Conservation (phyloP, 495 filamentous ascomycete species). For the Pseudoneurospora amorphoporcata region DNA sequence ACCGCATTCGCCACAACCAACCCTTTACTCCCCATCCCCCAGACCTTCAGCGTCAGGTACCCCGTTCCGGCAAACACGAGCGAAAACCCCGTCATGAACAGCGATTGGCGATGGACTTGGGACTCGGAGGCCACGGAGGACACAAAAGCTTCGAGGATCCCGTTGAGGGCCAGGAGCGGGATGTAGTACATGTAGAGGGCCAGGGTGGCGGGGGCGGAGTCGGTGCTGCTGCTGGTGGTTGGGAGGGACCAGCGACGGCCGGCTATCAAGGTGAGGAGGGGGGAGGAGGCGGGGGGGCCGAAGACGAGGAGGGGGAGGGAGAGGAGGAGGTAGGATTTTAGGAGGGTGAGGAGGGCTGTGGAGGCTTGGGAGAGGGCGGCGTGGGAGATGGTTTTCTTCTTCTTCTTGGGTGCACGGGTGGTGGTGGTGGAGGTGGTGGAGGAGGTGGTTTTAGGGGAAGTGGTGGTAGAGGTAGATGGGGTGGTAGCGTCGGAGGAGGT, state of each 20-base stretch:
- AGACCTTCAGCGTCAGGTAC: conserved; percentile 55
- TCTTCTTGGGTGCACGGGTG: too few relatives aligned
- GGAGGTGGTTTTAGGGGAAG: too few relatives aligned
- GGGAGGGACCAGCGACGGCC: conserved; percentile 61
- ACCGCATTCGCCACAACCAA: conserved; percentile 76
- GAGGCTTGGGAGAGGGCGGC: conserved; percentile 25
- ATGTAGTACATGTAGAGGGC: conserved; percentile 84
- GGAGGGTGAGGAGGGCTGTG: conserved; percentile 43
- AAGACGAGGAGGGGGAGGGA: conserved; percentile 54
- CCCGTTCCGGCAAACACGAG: conserved; percentile 59
- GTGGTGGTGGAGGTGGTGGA: too few relatives aligned
- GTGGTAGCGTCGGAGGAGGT: background rate
- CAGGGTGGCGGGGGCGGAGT: conserved; percentile 50
- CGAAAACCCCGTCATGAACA: conserved; percentile 75
- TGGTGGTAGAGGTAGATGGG: background rate
- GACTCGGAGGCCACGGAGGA: conserved; percentile 62
- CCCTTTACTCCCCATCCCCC: conserved; percentile 61
- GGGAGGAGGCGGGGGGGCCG: conserved; percentile 61
- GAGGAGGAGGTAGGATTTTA: conserved; percentile 56
- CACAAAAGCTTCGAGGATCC: conserved; percentile 86
- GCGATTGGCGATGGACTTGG: conserved; percentile 63
- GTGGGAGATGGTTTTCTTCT: conserved; percentile 1
- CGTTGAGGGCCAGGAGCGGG: conserved; percentile 84
- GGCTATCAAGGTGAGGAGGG: conserved; percentile 60
- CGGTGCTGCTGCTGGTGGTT: background rate